Evolutionary conservation across 2,329 filamentous ascomycete species (phyloP).

Genomic region (Diaporthe citriasiana): DNA sequence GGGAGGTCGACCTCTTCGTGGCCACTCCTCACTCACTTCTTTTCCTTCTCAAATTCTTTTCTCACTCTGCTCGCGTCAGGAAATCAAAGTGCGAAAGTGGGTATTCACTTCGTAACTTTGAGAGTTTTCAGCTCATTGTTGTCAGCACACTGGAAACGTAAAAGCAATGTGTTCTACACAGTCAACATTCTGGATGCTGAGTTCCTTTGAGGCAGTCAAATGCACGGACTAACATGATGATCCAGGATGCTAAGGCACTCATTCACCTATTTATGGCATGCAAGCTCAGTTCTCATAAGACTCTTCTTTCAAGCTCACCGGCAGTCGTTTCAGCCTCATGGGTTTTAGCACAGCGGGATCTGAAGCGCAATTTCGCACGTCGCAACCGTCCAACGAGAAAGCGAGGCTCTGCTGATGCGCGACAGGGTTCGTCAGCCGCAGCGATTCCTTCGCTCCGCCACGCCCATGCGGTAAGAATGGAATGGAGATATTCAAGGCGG

Average conservation of each 20-base stretch:
- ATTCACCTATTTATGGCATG: neutral
- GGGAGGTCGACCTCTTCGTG: no score
- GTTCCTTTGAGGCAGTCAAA: no score
- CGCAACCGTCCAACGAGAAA: neutral
- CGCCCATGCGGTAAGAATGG: neutral
- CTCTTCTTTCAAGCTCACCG: neutral
- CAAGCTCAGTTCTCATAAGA: neutral
- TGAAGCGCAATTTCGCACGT: neutral
- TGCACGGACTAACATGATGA: neutral
- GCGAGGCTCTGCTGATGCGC: neutral
- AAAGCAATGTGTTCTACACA: neutral
- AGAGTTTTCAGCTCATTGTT: no score
- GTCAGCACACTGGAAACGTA: no score
- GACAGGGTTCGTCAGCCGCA: neutral
- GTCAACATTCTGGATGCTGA: neutral
- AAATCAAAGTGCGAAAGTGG: no score
- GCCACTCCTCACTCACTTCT: no score
- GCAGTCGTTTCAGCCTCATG: conserved; percentile 7
- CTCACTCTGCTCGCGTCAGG: no score
- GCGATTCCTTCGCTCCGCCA: neutral
- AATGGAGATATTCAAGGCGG: neutral
- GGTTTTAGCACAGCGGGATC: neutral
- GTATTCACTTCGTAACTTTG: no score
- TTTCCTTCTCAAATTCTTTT: no score
- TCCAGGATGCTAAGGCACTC: neutral